Percentiles rank a stretch among this genome's conserved stretches.
Evolutionary conservation across 345 rosid genomes (phyloP).

Genomic region (Limnanthes douglasii): DNA sequence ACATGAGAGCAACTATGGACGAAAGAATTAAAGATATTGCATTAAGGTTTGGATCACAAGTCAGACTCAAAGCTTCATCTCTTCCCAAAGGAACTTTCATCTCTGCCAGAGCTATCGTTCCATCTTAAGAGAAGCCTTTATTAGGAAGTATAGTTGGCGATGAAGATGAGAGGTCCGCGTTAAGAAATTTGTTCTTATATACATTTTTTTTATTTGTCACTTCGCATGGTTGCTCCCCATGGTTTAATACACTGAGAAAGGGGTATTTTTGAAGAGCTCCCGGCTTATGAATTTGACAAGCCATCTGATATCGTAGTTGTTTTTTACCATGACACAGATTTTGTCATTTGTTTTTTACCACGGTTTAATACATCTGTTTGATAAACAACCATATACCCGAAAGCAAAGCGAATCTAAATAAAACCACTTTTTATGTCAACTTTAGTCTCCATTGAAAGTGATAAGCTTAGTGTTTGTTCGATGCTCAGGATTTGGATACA

Average conservation of each 20-base stretch:
- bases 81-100: constrained; percentile 53
- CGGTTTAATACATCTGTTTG: too few relatives aligned
- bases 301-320: constrained; percentile 94
- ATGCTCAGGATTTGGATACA: too few relatives aligned
- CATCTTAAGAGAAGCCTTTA: too few relatives aligned
- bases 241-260: constrained; percentile 94
- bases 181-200: constrained; percentile 72
- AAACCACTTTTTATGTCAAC: too few relatives aligned
- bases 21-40: constrained; percentile 63
- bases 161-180: constrained; percentile 91
- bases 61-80: constrained; percentile 44
- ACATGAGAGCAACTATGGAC: constrained; percentile 43
- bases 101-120: constrained; percentile 40
- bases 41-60: constrained; percentile 35
- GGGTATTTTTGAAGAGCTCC: constrained; percentile 91
- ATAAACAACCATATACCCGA: too few relatives aligned
- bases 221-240: constrained; percentile 90
- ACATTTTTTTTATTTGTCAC: constrained; percentile 88
- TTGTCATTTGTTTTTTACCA: constrained; percentile 97
- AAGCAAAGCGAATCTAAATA: too few relatives aligned
- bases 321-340: constrained; percentile 93
- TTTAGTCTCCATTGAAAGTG: too few relatives aligned
- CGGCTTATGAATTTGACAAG: constrained; percentile 86
- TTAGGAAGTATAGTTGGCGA: constrained; percentile 94
- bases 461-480: too few relatives aligned